Evolutionary conservation across 306 rosid species (phyloP), one percentile per base, ranked within the genome.

Genomic region (Abrus precatorius): DNA sequence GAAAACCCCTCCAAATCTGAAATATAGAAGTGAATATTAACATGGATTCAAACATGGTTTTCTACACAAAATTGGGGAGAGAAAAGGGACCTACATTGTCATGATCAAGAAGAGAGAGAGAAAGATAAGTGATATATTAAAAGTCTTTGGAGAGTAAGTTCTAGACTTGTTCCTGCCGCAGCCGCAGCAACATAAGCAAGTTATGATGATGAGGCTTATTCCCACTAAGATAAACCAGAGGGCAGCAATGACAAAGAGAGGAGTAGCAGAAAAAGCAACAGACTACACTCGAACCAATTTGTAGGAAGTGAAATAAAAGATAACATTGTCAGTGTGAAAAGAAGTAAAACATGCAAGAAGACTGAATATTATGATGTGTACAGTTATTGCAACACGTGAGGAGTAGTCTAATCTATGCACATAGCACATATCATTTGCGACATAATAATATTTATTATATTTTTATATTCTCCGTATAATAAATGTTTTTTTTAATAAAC

Each of bases 61-160:
- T 44, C 1, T 8, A 61, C 13, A 8, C 5, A 3, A 7, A 8
- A 33, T 10, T 5, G 33, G 3, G 54, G 45, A 38, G 59, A 47
- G 33, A 44, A 57, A 14, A 10, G 52, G 29, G 5, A 73, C 81
- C n/a, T 82, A 91, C 95, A 87, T 68, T 30, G 92, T 83, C 7
- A 83, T 53, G 47, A 82, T 4, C 47, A 86, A 84, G 78, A 91
- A 84, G 56, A 85, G 50, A 7, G 71, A 40, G 44, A 89, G 78
- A 38, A 82, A 80, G 45, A 62, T 55, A 61, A 87, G 83, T 5
- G 91, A 87, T 45, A 84, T 62, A 2, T 48, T 69, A 72, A 65
- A 85, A 13, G 83, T 75, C 1, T 27, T 30, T 55, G 50, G 85
- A 74, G 88, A 85, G 78, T 80, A 82, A 59, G 75, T 62, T 32